Conservation (phyloP, 2,329 filamentous ascomycete species). For the Fusarium ambrosium region DNA sequence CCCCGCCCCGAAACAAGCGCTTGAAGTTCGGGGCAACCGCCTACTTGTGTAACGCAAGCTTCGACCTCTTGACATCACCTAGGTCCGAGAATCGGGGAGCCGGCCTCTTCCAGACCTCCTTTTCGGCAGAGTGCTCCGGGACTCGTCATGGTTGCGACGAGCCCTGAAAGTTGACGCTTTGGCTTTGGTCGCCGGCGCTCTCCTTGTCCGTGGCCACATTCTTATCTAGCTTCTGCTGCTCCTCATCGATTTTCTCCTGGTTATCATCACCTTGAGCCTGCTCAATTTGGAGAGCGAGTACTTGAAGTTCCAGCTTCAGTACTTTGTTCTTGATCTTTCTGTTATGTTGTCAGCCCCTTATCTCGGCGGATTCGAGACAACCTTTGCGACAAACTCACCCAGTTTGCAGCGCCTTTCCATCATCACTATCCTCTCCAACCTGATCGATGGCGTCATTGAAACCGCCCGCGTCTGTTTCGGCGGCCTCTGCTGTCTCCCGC, state of each 20-base stretch:
- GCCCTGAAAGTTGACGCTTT: slow-evolving; percentile 52
- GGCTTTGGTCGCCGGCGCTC: slow-evolving; percentile 52
- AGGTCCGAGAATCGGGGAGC: background rate
- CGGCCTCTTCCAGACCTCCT: background rate
- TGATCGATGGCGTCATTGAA: slow-evolving; percentile 66
- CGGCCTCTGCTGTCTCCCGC: slow-evolving; percentile 63
- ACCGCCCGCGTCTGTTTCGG: slow-evolving; percentile 59
- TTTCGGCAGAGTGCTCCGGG: background rate
- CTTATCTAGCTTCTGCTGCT: slow-evolving; percentile 66
- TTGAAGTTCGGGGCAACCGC: background rate
- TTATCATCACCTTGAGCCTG: slow-evolving; percentile 62
- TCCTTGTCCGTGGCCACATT: slow-evolving; percentile 60
- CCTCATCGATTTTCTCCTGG: slow-evolving; percentile 58
- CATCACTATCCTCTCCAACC: slow-evolving; percentile 55
- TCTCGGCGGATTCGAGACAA: background rate
- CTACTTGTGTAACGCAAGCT: slow-evolving; percentile 10
- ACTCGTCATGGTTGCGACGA: slow-evolving; percentile 13
- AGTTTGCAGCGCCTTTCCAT: slow-evolving; percentile 61
- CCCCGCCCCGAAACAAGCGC: background rate
- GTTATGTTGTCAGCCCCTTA: background rate
- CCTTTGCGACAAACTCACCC: slow-evolving; percentile 48
- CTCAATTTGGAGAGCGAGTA: slow-evolving; percentile 64
- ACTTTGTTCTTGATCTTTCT: slow-evolving; percentile 73
- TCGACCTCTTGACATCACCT: slow-evolving; percentile 16
- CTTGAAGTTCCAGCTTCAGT: slow-evolving; percentile 67